Percentiles rank a stretch among this genome's conserved stretches.
Conservation (phyloP, 768 basidiomycete genomes). For the Russula vinacea region DNA sequence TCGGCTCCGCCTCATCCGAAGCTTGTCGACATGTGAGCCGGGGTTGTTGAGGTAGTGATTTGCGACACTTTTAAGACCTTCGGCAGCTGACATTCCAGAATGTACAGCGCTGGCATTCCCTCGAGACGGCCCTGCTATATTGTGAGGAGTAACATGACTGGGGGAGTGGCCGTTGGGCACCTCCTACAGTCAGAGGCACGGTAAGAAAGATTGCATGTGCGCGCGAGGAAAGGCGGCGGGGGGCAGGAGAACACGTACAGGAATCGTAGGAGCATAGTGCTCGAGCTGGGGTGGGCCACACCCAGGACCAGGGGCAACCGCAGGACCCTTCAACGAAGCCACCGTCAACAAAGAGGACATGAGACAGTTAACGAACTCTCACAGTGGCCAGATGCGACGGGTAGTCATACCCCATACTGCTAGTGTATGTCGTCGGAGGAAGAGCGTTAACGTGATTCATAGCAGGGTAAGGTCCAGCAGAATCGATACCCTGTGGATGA, state of each 20-base stretch:
- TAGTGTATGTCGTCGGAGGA: too few species aligned
- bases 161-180: neutral
- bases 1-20: slow-evolving; percentile 4
- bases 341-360: neutral
- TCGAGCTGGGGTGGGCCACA: too few species aligned
- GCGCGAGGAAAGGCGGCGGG: too few species aligned
- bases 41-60: neutral
- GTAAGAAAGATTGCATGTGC: neutral
- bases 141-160: neutral
- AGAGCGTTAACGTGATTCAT: neutral
- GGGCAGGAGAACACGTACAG: neutral
- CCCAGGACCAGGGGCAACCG: neutral
- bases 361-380: neutral
- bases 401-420: neutral
- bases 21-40: neutral
- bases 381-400: neutral
- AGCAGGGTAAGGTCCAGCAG: neutral
- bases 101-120: too few species aligned
- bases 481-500: too few species aligned
- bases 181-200: neutral
- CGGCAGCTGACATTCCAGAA: neutral
- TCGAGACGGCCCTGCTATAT: neutral
- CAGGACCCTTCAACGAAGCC: neutral
- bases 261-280: neutral
- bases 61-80: neutral